Evolutionary conservation across 306 rosid species (phyloP).

Genomic region (Vigna nakashimae): DNA sequence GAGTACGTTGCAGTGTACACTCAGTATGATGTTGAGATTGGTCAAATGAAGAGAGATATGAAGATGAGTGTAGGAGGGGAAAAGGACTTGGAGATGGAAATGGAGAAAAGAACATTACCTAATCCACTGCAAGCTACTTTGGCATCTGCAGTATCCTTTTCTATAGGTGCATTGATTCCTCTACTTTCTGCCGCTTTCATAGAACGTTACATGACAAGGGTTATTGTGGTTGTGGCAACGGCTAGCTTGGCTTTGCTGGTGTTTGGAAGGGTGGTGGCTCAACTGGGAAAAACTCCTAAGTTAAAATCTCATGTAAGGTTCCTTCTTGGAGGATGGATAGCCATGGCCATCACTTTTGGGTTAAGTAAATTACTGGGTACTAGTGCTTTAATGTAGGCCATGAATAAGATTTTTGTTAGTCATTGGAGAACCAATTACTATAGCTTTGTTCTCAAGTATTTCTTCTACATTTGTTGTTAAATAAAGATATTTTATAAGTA

Average conservation of each 20-base stretch:
- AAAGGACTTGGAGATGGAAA: not conserved
- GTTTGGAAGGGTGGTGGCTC: slow-evolving; percentile 57
- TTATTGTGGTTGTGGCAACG: slow-evolving; percentile 41
- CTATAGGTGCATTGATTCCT: slow-evolving; percentile 54
- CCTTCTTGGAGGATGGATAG: slow-evolving; percentile 63
- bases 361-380: slow-evolving; percentile 46
- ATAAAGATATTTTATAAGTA: not conserved
- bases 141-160: slow-evolving; percentile 57
- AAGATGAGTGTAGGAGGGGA: not conserved
- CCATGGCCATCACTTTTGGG: slow-evolving; percentile 62
- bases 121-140: slow-evolving; percentile 56
- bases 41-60: slow-evolving; percentile 57
- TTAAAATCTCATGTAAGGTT: slow-evolving; percentile 49
- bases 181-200: slow-evolving; percentile 50
- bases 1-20: slow-evolving; percentile 71
- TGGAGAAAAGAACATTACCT: slow-evolving; percentile 45
- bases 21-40: slow-evolving; percentile 64
- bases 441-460: not conserved
- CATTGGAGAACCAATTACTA: not conserved
- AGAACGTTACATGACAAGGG: slow-evolving; percentile 37
- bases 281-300: slow-evolving; percentile 45
- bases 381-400: slow-evolving; percentile 15
- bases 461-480: not conserved
- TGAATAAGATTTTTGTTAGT: not conserved
- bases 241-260: slow-evolving; percentile 52